Conservation (phyloP, 352 stramenopile species). For the Pythium guiyangense region DNA sequence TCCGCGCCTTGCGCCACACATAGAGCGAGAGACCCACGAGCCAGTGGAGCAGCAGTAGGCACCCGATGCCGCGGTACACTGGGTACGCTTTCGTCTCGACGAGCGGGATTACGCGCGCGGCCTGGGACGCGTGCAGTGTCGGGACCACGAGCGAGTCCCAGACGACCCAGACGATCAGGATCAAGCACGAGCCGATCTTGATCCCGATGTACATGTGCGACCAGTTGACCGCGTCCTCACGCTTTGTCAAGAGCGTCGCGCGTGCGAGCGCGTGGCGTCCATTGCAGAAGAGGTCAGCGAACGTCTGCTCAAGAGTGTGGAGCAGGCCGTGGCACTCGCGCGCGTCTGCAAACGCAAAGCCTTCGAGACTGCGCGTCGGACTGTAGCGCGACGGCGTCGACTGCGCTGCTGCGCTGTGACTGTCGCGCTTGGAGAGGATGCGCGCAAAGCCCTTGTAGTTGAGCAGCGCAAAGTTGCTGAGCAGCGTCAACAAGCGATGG, state of each 20-base stretch:
- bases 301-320: constrained; percentile 50
- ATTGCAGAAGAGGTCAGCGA: constrained; percentile 73
- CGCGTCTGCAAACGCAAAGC: constrained; percentile 57
- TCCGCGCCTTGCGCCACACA: constrained; percentile 86
- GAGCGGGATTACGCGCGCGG: constrained; percentile 66
- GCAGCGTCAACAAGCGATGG: constrained; percentile 90
- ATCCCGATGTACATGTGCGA: too few species aligned
- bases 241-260: constrained; percentile 79
- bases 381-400: constrained; percentile 27
- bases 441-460: constrained; percentile 99
- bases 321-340: constrained; percentile 41
- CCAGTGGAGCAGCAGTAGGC: constrained; percentile 95
- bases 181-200: too few species aligned
- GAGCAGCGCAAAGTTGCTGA: constrained; percentile 96
- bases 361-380: constrained; percentile 52
- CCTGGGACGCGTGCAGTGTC: constrained; percentile 74
- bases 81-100: constrained; percentile 92
- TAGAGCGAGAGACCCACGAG: constrained; percentile 89
- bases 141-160: too few species aligned
- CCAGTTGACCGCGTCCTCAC: too few species aligned
- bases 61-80: constrained; percentile 94
- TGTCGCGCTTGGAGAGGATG: constrained; percentile 97
- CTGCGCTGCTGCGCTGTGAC: constrained; percentile 61
- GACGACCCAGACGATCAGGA: too few species aligned
- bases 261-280: constrained; percentile 63